Evolutionary conservation across 768 basidiomycete species (phyloP).

Genomic region (Pisolithus tinctorius): DNA sequence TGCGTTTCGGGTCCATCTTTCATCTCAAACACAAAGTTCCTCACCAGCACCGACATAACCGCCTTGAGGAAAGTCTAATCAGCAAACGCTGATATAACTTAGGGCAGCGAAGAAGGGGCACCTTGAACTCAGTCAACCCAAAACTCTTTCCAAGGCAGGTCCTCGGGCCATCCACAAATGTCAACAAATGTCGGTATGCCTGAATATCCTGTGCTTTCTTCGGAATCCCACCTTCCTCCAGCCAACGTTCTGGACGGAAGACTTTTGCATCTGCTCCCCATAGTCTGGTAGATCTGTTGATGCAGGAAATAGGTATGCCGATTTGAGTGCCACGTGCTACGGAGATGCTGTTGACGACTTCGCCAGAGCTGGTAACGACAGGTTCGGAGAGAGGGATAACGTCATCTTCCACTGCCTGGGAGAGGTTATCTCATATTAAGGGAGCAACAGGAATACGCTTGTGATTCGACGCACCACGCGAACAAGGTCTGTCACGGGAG

Average conservation of each 20-base stretch:
- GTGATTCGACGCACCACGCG: slow-evolving; percentile 6
- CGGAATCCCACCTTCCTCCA: slow-evolving; percentile 22
- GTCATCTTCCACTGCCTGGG: slow-evolving; percentile 45
- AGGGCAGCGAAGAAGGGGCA: too few relatives aligned
- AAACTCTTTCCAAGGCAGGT: too few relatives aligned
- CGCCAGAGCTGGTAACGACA: slow-evolving; percentile 24
- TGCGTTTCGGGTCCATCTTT: too few relatives aligned
- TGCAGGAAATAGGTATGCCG: slow-evolving; percentile 17
- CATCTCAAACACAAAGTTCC: too few relatives aligned
- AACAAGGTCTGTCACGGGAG: slow-evolving; percentile 26
- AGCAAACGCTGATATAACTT: too few relatives aligned
- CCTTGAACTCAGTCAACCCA: too few relatives aligned
- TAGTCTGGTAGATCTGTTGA: slow-evolving; percentile 44
- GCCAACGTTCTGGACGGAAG: slow-evolving; percentile 36
- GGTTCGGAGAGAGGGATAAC: slow-evolving; percentile 49
- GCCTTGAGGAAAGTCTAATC: too few relatives aligned
- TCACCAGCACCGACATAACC: too few relatives aligned
- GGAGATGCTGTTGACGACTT: neutral
- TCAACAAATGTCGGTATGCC: slow-evolving; percentile 9
- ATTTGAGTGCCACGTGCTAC: too few relatives aligned
- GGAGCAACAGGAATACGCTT: too few relatives aligned
- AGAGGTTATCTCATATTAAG: neutral
- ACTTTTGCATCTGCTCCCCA: slow-evolving; percentile 56
- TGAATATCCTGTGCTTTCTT: slow-evolving; percentile 32
- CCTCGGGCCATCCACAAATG: too few relatives aligned